Percentiles rank a stretch among this genome's conserved stretches.
Evolutionary conservation across 352 stramenopile species (phyloP).

Genomic region (Phytophthora ohioensis): DNA sequence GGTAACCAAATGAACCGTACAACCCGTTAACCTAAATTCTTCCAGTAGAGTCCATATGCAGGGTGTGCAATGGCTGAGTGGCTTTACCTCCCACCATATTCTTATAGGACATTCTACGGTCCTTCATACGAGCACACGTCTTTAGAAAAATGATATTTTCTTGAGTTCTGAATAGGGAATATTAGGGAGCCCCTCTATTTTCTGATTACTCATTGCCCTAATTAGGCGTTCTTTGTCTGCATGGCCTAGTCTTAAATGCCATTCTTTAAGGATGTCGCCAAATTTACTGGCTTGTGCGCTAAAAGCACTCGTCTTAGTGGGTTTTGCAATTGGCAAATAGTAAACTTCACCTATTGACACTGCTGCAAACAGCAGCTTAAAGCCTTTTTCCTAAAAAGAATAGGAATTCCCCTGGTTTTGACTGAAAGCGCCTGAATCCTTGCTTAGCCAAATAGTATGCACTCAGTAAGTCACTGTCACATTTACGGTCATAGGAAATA

Average conservation of each 20-base stretch:
- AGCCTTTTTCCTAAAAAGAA: conserved; percentile 13
- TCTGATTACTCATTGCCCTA: conserved; percentile 16
- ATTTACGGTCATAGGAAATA: conserved; percentile 12
- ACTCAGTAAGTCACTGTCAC: conserved; percentile 17
- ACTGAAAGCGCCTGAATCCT: neutral
- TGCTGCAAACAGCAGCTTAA: conserved; percentile 12
- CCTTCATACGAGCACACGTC: conserved; percentile 18
- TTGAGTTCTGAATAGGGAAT: conserved; percentile 14
- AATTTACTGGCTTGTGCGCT: conserved; percentile 7
- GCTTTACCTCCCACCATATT: conserved; percentile 15
- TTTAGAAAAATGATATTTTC: conserved; percentile 16
- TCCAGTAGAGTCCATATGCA: conserved; percentile 13
- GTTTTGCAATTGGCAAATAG: conserved; percentile 15
- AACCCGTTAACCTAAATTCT: conserved; percentile 5
- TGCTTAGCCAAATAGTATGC: conserved; percentile 23
- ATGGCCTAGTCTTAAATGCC: conserved; percentile 22
- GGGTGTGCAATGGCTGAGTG: conserved; percentile 11
- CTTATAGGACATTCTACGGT: conserved; percentile 16
- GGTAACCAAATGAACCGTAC: conserved; percentile 13
- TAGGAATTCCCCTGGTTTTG: conserved; percentile 1
- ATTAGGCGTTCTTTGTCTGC: conserved; percentile 16
- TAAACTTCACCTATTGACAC: conserved; percentile 27
- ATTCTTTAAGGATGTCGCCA: conserved; percentile 13
- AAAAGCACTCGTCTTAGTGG: conserved; percentile 1
- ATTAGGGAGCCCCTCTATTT: conserved; percentile 4